Evolutionary conservation across 768 basidiomycete species (phyloP), one percentile per base, ranked within the genome.

Genomic region (Phanerochaete carnosa): DNA sequence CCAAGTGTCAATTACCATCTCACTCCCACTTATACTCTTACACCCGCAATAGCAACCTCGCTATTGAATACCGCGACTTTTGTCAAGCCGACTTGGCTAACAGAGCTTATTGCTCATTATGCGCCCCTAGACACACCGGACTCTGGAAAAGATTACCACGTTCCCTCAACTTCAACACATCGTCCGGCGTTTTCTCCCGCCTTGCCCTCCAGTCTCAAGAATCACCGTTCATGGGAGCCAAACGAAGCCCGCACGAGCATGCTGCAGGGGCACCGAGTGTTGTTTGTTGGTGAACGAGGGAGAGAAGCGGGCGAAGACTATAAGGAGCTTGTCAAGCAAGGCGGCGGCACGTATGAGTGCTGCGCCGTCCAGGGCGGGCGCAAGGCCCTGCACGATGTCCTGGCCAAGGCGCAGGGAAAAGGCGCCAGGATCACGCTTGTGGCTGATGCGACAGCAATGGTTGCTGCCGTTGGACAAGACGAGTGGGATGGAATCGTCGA

Each of bases 61-160:
- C 77, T 92, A 11, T 72, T 92, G 16, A 80, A 82, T 2, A 75
- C 80, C 0, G 77, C 81, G 15, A 77, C 79, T 12, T 80, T 92
- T 51, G 88, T 88, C 32, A 90, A 78, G 59, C 76, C 80, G 0
- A 85, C 87, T 50, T 93, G 90, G 90, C 72, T 92, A 26, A 70
- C 72, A 7, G 85, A 90, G 58, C 67, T 90, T 30, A 61, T 91
- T 30, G 78, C 80, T 1, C 74, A 84, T 0, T 85, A 85, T 8
- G 71, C 65, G 19, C 22, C 53, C 22, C 22, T n/a, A 39, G 35
- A 37, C 9, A 4, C 30, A 6, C 25, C 23, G 16, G 33, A 68
- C 76, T 1, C 73, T 89, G 8, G 87, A 89, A 70, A 79, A 22
- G 66, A 71, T 0, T 89, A 84, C 46, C 53, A 52, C 7, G 76